Evolutionary conservation across 495 filamentous ascomycete species (phyloP), one percentile per base, ranked within the genome.

Genomic region (Cladorrhinum samala): DNA sequence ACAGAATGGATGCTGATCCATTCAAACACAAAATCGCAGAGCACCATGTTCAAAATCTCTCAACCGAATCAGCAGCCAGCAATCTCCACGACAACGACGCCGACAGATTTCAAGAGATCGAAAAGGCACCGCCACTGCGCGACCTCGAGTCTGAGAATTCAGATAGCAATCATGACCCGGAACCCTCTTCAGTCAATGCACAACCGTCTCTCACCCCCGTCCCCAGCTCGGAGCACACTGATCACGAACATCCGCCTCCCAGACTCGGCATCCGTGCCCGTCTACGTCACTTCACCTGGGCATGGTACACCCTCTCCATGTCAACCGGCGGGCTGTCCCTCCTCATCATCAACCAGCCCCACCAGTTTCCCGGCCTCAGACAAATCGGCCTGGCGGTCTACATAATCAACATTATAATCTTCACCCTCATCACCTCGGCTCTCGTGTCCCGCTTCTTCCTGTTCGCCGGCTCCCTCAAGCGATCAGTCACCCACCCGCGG

Each of bases 301-400:
- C 83, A 19, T 87, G 83, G 77, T 89, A 84, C 67, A 85, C 82
- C 8, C 65, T 83, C 36, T 79, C 76, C 40, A 88, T 88, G 85
- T 78, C 81, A 33, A 83, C 81, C 1, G 85, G 85, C 25, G 84
- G 84, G 0, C 62, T 88, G 1, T 79, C 85, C 11, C 72, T 87
- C 8, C 69, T 87, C 17, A 72, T 89, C 44, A 68, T 65, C 45
- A 72, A 72, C 41, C 75, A 81, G 27, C 85, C 83, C 2, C 77
- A 83, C 58, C 61, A 68, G 11, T 86, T 87, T 66, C 55, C 60
- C 2, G 83, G 83, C 13, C 68, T 87, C 3, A 65, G 66, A 9
- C 69, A 77, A n/a, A 83, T 86, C 48, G 85, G 85, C 0, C 70
- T 81, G 2, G 65, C 74, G 2, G 67, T 87, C 16, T 88, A 82